Evolutionary conservation across 2,329 filamentous ascomycete genomes (phyloP).

Genomic region (Aspergillus flavus): DNA sequence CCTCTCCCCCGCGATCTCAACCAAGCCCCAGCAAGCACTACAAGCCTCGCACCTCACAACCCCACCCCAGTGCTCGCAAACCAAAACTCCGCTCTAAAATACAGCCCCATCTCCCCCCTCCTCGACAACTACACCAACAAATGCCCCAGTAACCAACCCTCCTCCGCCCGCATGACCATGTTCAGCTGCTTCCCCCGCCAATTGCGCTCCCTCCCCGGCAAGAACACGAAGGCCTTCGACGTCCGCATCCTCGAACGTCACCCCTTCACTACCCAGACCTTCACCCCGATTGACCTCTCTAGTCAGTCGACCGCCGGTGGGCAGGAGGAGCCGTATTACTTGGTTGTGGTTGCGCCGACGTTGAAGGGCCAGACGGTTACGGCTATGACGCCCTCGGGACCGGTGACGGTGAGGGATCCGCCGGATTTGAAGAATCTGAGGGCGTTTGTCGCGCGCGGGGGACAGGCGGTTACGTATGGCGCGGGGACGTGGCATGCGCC

Average conservation of each 20-base stretch:
- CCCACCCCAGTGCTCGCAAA: constrained; percentile 68
- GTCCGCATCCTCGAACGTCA: constrained; percentile 83
- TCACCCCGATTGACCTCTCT: constrained; percentile 71
- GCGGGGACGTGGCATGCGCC: constrained; percentile 95
- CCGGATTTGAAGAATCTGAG: constrained; percentile 72
- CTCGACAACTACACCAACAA: constrained; percentile 70
- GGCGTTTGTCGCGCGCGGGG: constrained; percentile 76
- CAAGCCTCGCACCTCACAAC: constrained; percentile 46
- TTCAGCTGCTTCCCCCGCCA: constrained; percentile 78
- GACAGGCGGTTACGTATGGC: constrained; percentile 88
- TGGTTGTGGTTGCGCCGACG: constrained; percentile 87
- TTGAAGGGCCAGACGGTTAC: constrained; percentile 50
- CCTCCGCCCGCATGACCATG: constrained; percentile 75
- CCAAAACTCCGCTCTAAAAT: constrained; percentile 87
- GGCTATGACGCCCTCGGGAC: constrained; percentile 30
- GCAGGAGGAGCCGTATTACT: constrained; percentile 55
- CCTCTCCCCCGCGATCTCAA: constrained; percentile 60
- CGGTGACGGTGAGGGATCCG: constrained; percentile 49
- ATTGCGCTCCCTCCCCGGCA: constrained; percentile 41
- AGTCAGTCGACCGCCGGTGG: constrained; percentile 26
- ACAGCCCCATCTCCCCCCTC: constrained; percentile 75
- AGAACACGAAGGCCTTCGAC: constrained; percentile 54
- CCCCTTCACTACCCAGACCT: constrained; percentile 92
- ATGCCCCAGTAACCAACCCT: constrained; percentile 40
- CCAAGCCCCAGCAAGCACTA: constrained; percentile 44